Evolutionary conservation across 805 yeast species (phyloP).

Genomic region (Clavispora santaluciae): DNA sequence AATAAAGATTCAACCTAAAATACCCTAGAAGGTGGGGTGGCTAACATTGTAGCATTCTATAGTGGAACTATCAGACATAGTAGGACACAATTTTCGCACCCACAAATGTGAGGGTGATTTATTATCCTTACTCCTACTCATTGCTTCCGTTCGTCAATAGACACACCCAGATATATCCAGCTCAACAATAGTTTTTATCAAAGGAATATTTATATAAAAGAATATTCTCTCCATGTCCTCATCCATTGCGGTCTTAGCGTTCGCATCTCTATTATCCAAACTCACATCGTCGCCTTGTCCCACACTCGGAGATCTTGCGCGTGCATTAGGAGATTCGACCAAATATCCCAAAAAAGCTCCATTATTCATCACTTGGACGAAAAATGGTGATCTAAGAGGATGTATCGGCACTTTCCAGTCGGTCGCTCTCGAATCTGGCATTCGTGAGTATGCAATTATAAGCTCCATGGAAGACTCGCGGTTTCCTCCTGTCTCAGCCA

Average conservation of each 20-base stretch:
- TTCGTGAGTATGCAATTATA: constrained; percentile 53
- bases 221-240: background rate
- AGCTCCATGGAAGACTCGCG: constrained; percentile 75
- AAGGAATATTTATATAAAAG: too few species aligned
- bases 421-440: constrained; percentile 51
- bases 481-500: constrained; percentile 55
- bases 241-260: background rate
- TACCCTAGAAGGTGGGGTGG: too few species aligned
- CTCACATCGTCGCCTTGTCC: background rate
- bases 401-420: constrained; percentile 87
- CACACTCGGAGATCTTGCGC: background rate
- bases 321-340: constrained; percentile 1
- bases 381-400: constrained; percentile 58
- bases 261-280: background rate
- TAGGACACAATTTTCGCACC: too few species aligned
- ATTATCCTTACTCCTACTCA: too few species aligned
- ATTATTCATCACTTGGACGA: constrained; percentile 86
- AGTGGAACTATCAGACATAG: too few species aligned
- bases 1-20: too few species aligned
- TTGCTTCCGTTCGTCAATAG: too few species aligned
- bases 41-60: too few species aligned
- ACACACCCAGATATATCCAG: too few species aligned
- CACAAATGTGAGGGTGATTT: too few species aligned
- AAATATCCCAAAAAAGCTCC: constrained; percentile 36
- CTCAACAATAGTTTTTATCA: too few species aligned